Conservation (phyloP, 2,329 filamentous ascomycete species). For the Trichoderma atrobrunneum region DNA sequence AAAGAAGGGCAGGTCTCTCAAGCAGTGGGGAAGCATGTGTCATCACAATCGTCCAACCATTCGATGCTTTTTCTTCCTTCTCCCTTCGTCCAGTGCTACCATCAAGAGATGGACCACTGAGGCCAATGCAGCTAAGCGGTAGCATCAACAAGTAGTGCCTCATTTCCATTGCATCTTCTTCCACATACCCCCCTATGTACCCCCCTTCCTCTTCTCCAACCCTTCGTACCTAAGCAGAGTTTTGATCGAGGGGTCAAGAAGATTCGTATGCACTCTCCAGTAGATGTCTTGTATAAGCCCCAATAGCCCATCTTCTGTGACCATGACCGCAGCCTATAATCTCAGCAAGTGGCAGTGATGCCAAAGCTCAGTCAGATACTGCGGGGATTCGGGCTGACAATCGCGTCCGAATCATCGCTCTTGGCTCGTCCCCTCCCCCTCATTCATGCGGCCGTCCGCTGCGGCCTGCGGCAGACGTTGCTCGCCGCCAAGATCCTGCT, state of each 20-base stretch:
- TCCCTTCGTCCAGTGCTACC: neutral
- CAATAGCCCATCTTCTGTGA: neutral
- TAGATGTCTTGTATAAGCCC: neutral
- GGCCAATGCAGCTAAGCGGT: neutral
- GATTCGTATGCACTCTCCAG: neutral
- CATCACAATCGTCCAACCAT: constrained; percentile 3
- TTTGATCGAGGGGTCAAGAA: neutral
- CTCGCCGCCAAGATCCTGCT: neutral
- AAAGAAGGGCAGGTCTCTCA: neutral
- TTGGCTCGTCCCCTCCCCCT: neutral
- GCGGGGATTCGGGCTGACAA: constrained; percentile 3
- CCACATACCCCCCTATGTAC: neutral
- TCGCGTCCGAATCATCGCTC: neutral
- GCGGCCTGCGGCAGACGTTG: constrained; percentile 8
- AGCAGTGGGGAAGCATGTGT: constrained; percentile 10
- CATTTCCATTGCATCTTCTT: neutral
- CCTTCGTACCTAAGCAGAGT: neutral
- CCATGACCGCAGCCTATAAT: neutral
- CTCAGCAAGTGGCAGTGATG: neutral
- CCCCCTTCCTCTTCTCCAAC: neutral
- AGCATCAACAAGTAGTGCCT: neutral
- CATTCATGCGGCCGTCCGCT: constrained; percentile 6
- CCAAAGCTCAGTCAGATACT: neutral
- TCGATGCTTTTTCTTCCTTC: neutral
- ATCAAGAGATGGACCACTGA: neutral